Evolutionary conservation across 2,329 filamentous ascomycete species (phyloP), one percentile per base, ranked within the genome.

Genomic region (Rhexocercosporidium sp.): DNA sequence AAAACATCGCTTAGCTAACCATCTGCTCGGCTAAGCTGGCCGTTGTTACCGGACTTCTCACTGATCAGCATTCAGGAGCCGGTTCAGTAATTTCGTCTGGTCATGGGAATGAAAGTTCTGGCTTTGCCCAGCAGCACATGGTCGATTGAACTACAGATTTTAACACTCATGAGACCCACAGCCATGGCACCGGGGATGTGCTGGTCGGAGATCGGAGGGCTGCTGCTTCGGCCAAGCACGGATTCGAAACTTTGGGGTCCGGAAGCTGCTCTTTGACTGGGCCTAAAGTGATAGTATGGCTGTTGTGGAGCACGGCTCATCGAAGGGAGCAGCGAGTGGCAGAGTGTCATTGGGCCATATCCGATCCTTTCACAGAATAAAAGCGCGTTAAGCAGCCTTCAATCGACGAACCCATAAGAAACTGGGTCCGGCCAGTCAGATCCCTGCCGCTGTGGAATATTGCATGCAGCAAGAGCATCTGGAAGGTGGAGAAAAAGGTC

Each of bases 111-210:
- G 8, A 56, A 18, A 14, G 4, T 22, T 37, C 20, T 4, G 18
- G 18, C 14, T 22, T 27, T 16, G 27, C 3, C 20, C 44, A 20
- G 14, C 44, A 20, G 20, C n/a, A 12, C 1, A 37, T n/a, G 20
- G n/a, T 16, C 20, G 9, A 39, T 57, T 3, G 12, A 31, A 18
- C 14, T 16, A 11, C 31, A 25, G n/a, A 16, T 20, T 37, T 25
- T 12, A 20, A 18, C 3, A 14, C 31, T 41, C 54, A 31, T 31
- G 37, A 47, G 57, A 60, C 57, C 57, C 57, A 60, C 39, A 31
- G 47, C 57, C 57, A 60, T 60, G 57, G 57, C 57, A 44, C 57
- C 22, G 57, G 57, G 57, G 54, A 57, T 39, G 31, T 57, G n/a
- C 34, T 57, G 54, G 54, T 57, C 34, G 54, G 54, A n/a, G 54